Evolutionary conservation across 305 asterid species (phyloP), one percentile per base, ranked within the genome.

Genomic region (Rubia tinctorum): DNA sequence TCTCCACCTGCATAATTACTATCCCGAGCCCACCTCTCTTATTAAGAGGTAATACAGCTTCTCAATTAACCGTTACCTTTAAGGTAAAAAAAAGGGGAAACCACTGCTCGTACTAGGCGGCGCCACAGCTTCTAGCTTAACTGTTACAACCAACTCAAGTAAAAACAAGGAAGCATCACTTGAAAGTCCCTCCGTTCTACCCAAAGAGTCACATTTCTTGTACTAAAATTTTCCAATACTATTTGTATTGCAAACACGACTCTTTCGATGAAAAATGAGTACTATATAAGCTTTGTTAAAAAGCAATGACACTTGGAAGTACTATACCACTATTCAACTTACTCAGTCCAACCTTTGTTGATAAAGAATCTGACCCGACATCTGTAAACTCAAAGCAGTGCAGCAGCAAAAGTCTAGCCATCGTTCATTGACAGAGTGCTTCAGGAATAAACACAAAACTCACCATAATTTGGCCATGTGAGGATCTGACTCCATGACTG

Each of bases 381-480:
- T 11, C 65, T 70, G 73, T n/a, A 22, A 61, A 70, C 47, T 37
- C 51, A 53, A 25, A 51, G 20, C n/a, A 53, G 43, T 51, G 49
- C 27, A 30, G 60, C 49, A 53, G 43, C 45, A 37, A 20, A 37
- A 69, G n/a, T 51, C 43, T 45, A 14, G 8, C 60, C 64, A 27
- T 17, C 64, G 34, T 63, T 23, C n/a, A 69, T 37, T 70, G 20
- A 70, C 22, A 58, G 17, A 51, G 64, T 55, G 47, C 45, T 10
- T 30, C 45, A 14, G 64, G 63, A 53, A 17, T 3, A 53, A 51
- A n/a, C 63, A 51, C 25, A 51, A 23, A 25, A 17, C 27, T 27
- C 7, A 11, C 73, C 45, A 49, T 14, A 64, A 37, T 69, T 15
- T 7, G 30, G 45, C 73, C 62, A 69, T 69, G 62, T 68, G 72